Evolutionary conservation across 2,329 filamentous ascomycete genomes (phyloP).

Genomic region (Ciborinia camelliae): DNA sequence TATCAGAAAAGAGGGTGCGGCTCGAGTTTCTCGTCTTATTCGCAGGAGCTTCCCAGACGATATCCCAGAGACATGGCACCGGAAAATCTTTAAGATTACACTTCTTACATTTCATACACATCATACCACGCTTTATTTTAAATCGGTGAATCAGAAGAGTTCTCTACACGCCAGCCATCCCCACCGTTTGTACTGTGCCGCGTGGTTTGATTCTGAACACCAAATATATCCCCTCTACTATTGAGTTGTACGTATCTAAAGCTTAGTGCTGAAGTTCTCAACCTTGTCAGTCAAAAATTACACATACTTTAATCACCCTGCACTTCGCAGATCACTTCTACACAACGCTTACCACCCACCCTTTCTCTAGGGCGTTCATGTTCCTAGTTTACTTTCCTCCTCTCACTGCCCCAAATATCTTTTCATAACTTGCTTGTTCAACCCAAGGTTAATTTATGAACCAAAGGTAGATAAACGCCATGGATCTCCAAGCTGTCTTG

Average conservation of each 20-base stretch:
- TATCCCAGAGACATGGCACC: slow-evolving; percentile 7
- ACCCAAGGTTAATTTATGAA: background rate
- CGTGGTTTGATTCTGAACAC: background rate
- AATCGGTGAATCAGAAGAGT: background rate
- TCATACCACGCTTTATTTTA: background rate
- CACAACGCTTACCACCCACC: background rate
- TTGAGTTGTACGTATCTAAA: background rate
- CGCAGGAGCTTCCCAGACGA: background rate
- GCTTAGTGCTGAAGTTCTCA: background rate
- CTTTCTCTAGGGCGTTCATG: background rate
- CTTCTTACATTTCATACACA: background rate
- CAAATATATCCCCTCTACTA: background rate
- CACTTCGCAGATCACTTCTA: background rate
- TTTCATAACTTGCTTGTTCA: background rate
- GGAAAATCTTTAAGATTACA: background rate
- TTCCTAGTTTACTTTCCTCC: background rate
- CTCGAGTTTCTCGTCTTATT: background rate
- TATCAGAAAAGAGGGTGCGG: background rate
- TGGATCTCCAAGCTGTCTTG: background rate
- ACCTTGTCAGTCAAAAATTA: background rate
- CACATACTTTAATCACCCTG: background rate
- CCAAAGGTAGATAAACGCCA: background rate
- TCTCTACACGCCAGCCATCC: background rate
- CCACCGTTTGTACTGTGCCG: slow-evolving; percentile 1
- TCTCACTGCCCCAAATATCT: background rate